phyloP scores from a whole-genome alignment of 176 grass and related monocot genomes.

The Musa beccarii region DNA sequence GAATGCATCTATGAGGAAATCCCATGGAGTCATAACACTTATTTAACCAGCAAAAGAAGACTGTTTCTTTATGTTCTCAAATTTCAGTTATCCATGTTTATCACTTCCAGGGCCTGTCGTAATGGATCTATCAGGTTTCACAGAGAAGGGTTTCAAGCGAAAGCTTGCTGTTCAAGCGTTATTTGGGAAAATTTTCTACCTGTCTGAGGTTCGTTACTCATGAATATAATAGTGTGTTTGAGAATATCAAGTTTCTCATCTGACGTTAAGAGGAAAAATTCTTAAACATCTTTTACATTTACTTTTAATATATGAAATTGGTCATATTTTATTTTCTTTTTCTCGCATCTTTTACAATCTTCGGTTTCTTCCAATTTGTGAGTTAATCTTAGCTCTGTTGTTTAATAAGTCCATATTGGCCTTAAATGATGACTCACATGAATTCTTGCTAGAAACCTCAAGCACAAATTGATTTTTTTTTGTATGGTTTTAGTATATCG shows the following conservation, averaged over 20 bases:
- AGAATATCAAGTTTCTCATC: background rate
- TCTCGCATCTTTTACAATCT: no score
- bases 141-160: conserved; percentile 61
- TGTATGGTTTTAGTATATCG: background rate
- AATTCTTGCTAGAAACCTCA: background rate
- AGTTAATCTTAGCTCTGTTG: background rate
- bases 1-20: background rate
- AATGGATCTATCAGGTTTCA: conserved; percentile 78
- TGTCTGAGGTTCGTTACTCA: conserved; percentile 58
- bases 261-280: no score
- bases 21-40: background rate
- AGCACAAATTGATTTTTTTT: background rate
- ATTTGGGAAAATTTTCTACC: conserved; percentile 78
- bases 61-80: background rate
- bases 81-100: background rate
- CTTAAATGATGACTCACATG: background rate
- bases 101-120: conserved; percentile 61
- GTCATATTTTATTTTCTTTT: no score
- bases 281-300: no score
- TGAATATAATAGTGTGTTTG: background rate
- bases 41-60: background rate
- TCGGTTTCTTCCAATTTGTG: no score
- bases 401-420: background rate
- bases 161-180: conserved; percentile 73
- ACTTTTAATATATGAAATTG: no score